Evolutionary conservation across 2,329 filamentous ascomycete genomes (phyloP), one percentile per base, ranked within the genome.

Genomic region (Amphichorda felina): DNA sequence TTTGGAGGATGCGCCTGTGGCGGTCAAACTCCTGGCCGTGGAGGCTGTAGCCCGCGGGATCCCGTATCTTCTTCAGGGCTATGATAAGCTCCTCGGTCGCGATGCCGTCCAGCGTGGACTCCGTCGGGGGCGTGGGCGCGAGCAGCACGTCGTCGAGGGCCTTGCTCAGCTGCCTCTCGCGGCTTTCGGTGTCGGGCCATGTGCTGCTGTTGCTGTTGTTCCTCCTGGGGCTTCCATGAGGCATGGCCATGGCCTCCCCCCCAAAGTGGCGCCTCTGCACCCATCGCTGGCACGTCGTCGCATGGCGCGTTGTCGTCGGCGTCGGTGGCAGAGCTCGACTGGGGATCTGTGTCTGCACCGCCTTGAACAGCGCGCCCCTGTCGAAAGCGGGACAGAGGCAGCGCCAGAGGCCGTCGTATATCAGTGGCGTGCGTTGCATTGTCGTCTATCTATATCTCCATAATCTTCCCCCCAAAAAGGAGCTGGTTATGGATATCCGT

Each of bases 341-440:
- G 26, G 17, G 17, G 13, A n/a, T 22, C 18, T 16, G 27, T 5
- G 30, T 10, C 22, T 19, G 18, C 13, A 33, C 30, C 19, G 22
- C 36, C 33, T n/a, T 25, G 14, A 16, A 8, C 7, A 38, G 30
- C n/a, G 30, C 29, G 17, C 22, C 25, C 19, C 25, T 18, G 43
- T 70, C 64, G 39, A 70, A 59, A 6, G 64, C 66, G 8, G 73
- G 74, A 45, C 72, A 77, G 15, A 79, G 60, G 48, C 69, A 75
- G 48, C 69, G 66, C 70, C 72, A 77, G 34, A 79, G 62, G 41
- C 72, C 70, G 49, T 79, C 74, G 22, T 63, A 43, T 2, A 35
- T 11, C n/a, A 38, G 11, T 5, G 16, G 30, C 13, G 22, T 22
- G 5, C 30, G 35, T 19, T 28, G 28, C 38, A 40, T 40, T 15